Percentiles rank a stretch among this genome's conserved stretches.
These are phyloP conservation scores for Cordyceps cateniannulata DNA, from an alignment of 2,329 filamentous ascomycete genomes.

Conservation along the genomic window DNA sequence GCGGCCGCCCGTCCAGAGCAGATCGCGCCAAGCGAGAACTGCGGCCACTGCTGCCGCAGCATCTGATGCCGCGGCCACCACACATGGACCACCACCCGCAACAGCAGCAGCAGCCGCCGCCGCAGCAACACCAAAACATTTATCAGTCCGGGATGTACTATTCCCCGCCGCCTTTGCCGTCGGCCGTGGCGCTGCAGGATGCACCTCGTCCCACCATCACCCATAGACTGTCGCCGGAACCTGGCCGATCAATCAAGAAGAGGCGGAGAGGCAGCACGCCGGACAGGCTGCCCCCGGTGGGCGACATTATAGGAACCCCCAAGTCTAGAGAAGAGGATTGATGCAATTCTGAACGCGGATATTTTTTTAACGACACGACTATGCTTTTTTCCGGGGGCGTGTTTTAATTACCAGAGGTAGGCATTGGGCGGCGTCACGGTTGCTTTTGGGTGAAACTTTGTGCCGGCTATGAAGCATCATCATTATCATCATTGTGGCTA, in stretches of 20 bases:
- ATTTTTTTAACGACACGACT: background rate
- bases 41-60: slow-evolving; percentile 26
- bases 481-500: background rate
- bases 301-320: slow-evolving; percentile 5
- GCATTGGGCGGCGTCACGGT: slow-evolving; percentile 6
- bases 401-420: background rate
- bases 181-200: background rate
- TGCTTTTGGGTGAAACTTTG: background rate
- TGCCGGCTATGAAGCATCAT: background rate
- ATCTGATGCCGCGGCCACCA: slow-evolving; percentile 26
- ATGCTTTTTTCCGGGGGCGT: background rate
- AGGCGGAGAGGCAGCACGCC: background rate
- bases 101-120: background rate
- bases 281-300: slow-evolving; percentile 1
- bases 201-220: background rate
- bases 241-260: background rate
- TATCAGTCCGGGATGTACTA: background rate
- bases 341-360: background rate
- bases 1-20: slow-evolving; percentile 39
- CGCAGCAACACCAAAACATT: background rate
- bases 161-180: background rate
- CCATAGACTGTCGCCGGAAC: background rate
- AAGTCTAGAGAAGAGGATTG: background rate
- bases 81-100: slow-evolving; percentile 5
- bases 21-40: slow-evolving; percentile 32